Evolutionary conservation across 768 basidiomycete species (phyloP).

Genomic region (Russula vinacea): DNA sequence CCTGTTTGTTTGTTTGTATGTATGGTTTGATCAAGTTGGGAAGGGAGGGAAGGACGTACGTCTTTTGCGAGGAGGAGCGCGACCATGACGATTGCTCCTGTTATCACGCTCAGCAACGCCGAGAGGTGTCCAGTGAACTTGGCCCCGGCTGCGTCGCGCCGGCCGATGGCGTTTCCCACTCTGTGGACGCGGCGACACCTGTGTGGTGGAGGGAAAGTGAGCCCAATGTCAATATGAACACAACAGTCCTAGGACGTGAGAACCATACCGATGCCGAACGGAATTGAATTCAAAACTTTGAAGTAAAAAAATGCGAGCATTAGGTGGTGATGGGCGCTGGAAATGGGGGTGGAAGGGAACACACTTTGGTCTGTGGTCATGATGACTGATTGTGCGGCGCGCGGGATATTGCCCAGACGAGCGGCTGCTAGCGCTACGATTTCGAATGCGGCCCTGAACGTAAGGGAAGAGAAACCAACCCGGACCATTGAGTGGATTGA

Average conservation of each 20-base stretch:
- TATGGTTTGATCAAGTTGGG: neutral
- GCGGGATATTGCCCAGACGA: slow-evolving; percentile 57
- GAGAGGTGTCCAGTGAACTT: slow-evolving; percentile 59
- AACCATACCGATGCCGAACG: slow-evolving; percentile 60
- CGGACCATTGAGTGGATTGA: neutral
- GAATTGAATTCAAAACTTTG: slow-evolving; percentile 66
- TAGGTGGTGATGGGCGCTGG: neutral
- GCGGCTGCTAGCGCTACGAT: slow-evolving; percentile 79
- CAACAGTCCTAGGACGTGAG: neutral
- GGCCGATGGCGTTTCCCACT: slow-evolving; percentile 70
- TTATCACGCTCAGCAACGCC: slow-evolving; percentile 58
- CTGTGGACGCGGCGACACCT: slow-evolving; percentile 69
- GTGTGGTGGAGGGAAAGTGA: neutral
- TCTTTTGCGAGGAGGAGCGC: slow-evolving; percentile 54
- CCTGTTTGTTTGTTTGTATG: slow-evolving; percentile 37
- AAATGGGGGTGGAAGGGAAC: slow-evolving; percentile 9
- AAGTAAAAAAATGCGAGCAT: neutral
- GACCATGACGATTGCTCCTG: slow-evolving; percentile 58
- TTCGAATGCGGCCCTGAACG: slow-evolving; percentile 70
- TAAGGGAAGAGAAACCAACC: neutral
- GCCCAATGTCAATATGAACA: neutral
- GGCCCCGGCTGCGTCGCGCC: slow-evolving; percentile 50
- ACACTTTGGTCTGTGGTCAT: slow-evolving; percentile 78
- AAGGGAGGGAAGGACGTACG: slow-evolving; percentile 39
- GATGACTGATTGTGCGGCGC: slow-evolving; percentile 74